Conservation (phyloP, 2,329 filamentous ascomycete genomes). For the Stagonosporopsis rhizophila region DNA sequence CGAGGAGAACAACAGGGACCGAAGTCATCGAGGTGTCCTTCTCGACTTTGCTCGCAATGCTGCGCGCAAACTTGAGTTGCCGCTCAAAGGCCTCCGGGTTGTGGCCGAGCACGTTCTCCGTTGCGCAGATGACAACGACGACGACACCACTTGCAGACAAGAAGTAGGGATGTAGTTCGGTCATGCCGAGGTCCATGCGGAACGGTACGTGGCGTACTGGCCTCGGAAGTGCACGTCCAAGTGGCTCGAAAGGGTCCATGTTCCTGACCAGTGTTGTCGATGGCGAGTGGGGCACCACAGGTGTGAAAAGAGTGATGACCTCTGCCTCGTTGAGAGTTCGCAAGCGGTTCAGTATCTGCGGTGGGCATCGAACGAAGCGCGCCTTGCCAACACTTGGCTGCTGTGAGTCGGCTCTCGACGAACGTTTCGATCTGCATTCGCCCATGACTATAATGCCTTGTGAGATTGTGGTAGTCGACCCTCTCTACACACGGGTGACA, state of each 20-base stretch:
- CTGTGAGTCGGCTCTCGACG: constrained; percentile 9
- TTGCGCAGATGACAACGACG: constrained; percentile 62
- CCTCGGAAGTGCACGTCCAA: constrained; percentile 69
- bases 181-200: constrained; percentile 68
- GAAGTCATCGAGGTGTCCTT: constrained; percentile 23
- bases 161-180: constrained; percentile 67
- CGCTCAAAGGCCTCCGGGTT: constrained; percentile 37
- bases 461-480: too few species aligned
- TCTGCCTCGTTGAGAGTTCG: constrained; percentile 48
- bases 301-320: constrained; percentile 56
- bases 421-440: neutral
- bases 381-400: constrained; percentile 23
- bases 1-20: constrained; percentile 37
- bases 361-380: constrained; percentile 36
- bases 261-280: constrained; percentile 47
- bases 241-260: constrained; percentile 74
- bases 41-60: constrained; percentile 26
- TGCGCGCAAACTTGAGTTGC: constrained; percentile 41
- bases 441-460: neutral
- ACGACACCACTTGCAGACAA: constrained; percentile 66
- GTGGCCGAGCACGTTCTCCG: constrained; percentile 34
- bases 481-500: neutral
- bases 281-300: constrained; percentile 60
- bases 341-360: constrained; percentile 34
- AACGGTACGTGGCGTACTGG: constrained; percentile 76